These are phyloP conservation scores for Solanum chiquidenum DNA, from an alignment of 257 asterid genomes.

Conservation along the genomic window DNA sequence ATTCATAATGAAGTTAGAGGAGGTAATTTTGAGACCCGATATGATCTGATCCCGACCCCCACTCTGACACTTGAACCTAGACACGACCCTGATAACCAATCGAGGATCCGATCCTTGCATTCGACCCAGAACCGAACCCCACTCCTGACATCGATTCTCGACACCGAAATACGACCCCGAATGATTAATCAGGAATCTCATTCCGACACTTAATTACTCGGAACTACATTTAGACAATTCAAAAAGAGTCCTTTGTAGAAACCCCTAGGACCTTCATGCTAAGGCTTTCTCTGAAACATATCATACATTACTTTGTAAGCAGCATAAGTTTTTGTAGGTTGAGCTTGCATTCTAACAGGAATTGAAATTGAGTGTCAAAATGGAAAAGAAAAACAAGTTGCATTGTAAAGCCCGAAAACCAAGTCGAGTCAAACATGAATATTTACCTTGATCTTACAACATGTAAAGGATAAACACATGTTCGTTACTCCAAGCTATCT, in stretches of 20 bases:
- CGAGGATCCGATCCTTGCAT: too few species aligned
- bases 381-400: neutral
- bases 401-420: neutral
- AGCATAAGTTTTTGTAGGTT: conserved; percentile 18
- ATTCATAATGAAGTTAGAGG: too few species aligned
- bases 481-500: conserved; percentile 88
- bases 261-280: conserved; percentile 34
- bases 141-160: too few species aligned
- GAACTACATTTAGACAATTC: conserved; percentile 76
- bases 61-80: too few species aligned
- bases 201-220: too few species aligned
- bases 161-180: too few species aligned
- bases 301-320: conserved; percentile 58
- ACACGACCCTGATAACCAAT: too few species aligned
- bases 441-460: conserved; percentile 87
- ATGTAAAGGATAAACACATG: conserved; percentile 83
- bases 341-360: conserved; percentile 87
- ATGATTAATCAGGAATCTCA: too few species aligned
- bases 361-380: neutral
- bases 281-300: conserved; percentile 50
- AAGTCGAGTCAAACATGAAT: neutral
- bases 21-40: too few species aligned
- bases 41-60: too few species aligned
- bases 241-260: conserved; percentile 91
- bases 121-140: too few species aligned